A percentile compares a stretch with the other conserved stretches of the same genome.
phyloP scores from a whole-genome alignment of 2,329 filamentous ascomycete species.

The Thelonectria olida region DNA sequence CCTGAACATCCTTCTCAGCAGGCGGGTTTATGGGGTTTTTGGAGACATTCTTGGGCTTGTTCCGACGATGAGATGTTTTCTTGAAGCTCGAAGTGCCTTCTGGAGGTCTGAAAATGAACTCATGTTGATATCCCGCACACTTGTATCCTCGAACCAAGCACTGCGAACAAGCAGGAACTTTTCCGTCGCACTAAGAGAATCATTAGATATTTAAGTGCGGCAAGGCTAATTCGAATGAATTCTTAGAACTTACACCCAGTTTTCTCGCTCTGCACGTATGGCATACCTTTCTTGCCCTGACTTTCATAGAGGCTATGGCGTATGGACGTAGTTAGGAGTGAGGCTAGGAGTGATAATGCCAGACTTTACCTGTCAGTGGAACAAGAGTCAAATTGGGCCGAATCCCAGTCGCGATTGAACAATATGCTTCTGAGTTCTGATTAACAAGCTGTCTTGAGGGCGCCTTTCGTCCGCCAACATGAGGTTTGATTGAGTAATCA shows the following conservation, averaged over 20 bases:
- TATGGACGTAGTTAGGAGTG: not conserved
- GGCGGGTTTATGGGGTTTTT: not conserved
- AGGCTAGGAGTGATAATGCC: no score
- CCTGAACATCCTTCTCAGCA: not conserved
- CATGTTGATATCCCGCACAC: slow-evolving; percentile 38
- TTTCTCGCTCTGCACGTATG: slow-evolving; percentile 39
- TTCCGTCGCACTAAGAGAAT: slow-evolving; percentile 36
- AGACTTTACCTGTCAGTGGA: no score
- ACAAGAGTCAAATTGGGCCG: not conserved
- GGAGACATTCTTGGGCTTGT: not conserved
- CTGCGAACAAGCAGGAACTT: slow-evolving; percentile 37
- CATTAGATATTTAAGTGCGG: not conserved
- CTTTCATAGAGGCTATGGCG: no score
- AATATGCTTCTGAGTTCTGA: not conserved
- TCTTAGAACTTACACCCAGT: slow-evolving; percentile 37
- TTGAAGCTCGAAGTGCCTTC: not conserved
- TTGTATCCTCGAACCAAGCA: slow-evolving; percentile 26
- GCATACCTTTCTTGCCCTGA: slow-evolving; percentile 34
- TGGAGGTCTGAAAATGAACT: slow-evolving; percentile 34
- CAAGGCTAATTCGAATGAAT: no score
- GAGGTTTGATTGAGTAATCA: not conserved
- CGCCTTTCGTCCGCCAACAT: not conserved
- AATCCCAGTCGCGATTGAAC: not conserved
- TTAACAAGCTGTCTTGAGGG: not conserved
- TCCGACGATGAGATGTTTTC: not conserved